These are phyloP conservation scores for Ophiostoma sp. DNA, from an alignment of 2,329 filamentous ascomycete genomes.

Conservation along the genomic window DNA sequence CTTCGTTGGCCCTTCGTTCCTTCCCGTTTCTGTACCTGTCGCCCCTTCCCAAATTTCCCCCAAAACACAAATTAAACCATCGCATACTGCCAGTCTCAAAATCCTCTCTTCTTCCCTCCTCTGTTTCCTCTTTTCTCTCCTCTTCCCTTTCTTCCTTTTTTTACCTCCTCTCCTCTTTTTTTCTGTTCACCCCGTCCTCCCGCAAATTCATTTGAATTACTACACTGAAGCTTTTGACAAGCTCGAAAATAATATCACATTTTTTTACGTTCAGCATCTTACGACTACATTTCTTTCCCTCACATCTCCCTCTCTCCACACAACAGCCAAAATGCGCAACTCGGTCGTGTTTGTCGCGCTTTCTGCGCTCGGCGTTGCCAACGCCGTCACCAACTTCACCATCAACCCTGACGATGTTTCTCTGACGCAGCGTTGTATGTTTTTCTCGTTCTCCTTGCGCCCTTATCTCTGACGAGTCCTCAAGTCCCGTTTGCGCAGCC, in stretches of 20 bases:
- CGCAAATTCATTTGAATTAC: neutral
- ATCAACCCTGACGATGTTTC: slow-evolving; percentile 44
- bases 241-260: slow-evolving; percentile 4
- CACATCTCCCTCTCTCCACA: neutral
- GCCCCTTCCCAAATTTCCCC: slow-evolving; percentile 26
- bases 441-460: neutral
- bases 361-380: slow-evolving; percentile 44
- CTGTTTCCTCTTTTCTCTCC: slow-evolving; percentile 5
- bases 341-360: slow-evolving; percentile 44
- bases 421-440: slow-evolving; percentile 44
- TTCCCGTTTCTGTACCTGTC: slow-evolving; percentile 18
- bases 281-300: neutral
- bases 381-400: slow-evolving; percentile 46
- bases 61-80: slow-evolving; percentile 15
- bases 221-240: slow-evolving; percentile 20
- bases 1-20: slow-evolving; percentile 16
- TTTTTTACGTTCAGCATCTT: neutral
- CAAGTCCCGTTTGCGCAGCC: neutral
- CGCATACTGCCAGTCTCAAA: slow-evolving; percentile 12
- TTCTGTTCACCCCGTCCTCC: neutral
- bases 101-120: neutral
- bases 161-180: neutral
- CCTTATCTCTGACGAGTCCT: neutral
- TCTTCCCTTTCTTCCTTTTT: neutral
- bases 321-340: slow-evolving; percentile 43